Conservation (phyloP, 2,329 filamentous ascomycete genomes). For the Diaporthe australafricana region DNA sequence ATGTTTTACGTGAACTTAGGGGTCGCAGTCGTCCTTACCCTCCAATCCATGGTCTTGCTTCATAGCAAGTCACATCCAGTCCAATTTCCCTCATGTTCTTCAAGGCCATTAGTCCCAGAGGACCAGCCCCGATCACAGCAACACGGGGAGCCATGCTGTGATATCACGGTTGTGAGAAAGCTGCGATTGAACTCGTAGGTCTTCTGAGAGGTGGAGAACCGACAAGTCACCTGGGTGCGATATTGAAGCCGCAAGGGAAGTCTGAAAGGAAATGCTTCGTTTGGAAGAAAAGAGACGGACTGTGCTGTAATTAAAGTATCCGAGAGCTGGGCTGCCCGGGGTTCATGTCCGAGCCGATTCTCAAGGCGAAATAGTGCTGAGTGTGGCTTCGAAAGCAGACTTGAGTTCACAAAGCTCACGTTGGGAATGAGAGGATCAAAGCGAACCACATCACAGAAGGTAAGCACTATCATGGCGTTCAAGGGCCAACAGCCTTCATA, state of each 20-base stretch:
- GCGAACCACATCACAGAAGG: background rate
- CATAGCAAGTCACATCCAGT: conserved; percentile 36
- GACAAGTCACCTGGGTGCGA: too few relatives aligned
- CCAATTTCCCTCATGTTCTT: conserved; percentile 33
- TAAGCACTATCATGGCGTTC: background rate
- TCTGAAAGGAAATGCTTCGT: background rate
- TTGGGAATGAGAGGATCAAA: background rate
- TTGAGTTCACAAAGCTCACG: background rate
- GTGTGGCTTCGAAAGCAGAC: background rate
- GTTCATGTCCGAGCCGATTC: too few relatives aligned
- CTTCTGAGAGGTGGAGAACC: background rate
- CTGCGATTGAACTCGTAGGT: background rate
- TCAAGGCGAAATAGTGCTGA: background rate
- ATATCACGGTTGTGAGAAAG: background rate
- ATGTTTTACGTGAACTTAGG: accelerated
- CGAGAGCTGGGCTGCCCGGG: background rate
- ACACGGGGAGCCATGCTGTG: conserved; percentile 21
- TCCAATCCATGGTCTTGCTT: conserved; percentile 32
- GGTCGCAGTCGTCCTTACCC: background rate
- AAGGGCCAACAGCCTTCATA: background rate
- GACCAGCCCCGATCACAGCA: conserved; percentile 34
- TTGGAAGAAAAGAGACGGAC: background rate
- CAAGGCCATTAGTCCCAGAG: conserved; percentile 33
- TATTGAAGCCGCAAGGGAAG: too few relatives aligned
- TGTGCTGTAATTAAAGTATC: background rate